phyloP scores from a whole-genome alignment of 73 alveolate genomes.

The Strombidium stylifer region DNA sequence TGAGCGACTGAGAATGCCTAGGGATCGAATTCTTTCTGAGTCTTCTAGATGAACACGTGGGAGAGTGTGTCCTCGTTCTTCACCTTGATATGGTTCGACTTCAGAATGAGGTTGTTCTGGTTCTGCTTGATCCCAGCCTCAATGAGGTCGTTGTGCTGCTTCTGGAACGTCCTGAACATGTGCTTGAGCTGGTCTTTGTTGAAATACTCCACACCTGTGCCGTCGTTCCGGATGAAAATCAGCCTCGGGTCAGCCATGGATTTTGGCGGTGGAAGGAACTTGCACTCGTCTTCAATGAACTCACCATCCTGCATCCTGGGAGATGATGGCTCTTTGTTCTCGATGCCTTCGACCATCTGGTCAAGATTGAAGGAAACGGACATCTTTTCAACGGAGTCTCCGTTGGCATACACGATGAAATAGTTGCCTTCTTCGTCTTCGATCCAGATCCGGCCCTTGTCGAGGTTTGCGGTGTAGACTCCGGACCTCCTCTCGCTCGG shows the following conservation, averaged over 20 bases:
- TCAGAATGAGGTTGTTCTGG: slow-evolving; percentile 61
- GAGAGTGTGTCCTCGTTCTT: slow-evolving; percentile 32
- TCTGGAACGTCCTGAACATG: slow-evolving; percentile 53
- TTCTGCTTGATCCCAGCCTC: slow-evolving; percentile 59
- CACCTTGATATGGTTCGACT: neutral
- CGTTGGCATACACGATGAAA: slow-evolving; percentile 82
- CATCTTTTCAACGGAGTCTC: slow-evolving; percentile 70
- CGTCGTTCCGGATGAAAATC: slow-evolving; percentile 64
- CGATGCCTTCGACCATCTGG: slow-evolving; percentile 56
- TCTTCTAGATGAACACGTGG: slow-evolving; percentile 1
- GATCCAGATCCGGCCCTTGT: slow-evolving; percentile 83
- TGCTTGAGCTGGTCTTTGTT: slow-evolving; percentile 62
- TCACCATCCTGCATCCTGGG: slow-evolving; percentile 82
- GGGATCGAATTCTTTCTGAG: neutral
- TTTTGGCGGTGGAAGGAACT: slow-evolving; percentile 81
- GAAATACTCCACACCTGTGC: slow-evolving; percentile 62
- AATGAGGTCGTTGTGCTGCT: slow-evolving; percentile 36
- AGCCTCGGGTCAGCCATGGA: slow-evolving; percentile 74
- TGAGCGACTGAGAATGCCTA: slow-evolving; percentile 39
- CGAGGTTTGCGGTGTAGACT: slow-evolving; percentile 76
- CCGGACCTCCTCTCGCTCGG: slow-evolving; percentile 89
- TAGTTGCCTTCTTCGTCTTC: slow-evolving; percentile 89
- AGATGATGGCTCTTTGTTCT: slow-evolving; percentile 63
- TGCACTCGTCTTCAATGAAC: slow-evolving; percentile 75
- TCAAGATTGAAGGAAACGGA: slow-evolving; percentile 66